Percentiles rank a stretch among this genome's conserved stretches.
phyloP scores from a whole-genome alignment of 352 stramenopile genomes.

The Globisporangium acanthophoron region DNA sequence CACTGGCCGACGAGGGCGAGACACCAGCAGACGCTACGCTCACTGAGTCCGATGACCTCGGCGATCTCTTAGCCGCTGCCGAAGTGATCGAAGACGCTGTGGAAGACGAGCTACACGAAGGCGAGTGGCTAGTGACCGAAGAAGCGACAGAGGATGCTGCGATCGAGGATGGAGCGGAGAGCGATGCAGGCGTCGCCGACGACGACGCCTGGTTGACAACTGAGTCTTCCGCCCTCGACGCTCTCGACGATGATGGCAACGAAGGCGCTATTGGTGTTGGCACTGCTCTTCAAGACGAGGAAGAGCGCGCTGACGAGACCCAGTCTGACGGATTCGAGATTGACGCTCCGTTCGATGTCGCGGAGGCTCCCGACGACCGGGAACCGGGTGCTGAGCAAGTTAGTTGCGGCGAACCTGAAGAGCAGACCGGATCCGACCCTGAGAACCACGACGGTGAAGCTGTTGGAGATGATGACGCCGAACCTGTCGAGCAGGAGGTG shows the following conservation, averaged over 20 bases:
- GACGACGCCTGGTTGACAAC: conserved; percentile 10
- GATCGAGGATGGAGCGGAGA: neutral
- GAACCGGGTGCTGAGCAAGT: neutral
- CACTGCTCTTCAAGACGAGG: neutral
- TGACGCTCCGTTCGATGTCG: neutral
- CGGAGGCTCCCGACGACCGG: neutral
- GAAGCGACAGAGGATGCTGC: neutral
- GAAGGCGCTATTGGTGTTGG: neutral
- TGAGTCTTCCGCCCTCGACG: neutral
- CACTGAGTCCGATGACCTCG: neutral
- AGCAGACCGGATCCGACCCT: neutral
- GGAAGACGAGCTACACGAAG: neutral
- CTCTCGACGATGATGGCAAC: neutral
- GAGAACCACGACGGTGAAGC: neutral
- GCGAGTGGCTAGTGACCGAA: neutral
- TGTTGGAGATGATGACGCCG: neutral
- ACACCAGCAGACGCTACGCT: neutral
- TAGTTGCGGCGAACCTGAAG: neutral
- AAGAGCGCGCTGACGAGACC: neutral
- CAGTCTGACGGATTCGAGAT: neutral
- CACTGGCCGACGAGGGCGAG: neutral
- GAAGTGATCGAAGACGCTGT: neutral
- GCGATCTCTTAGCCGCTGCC: neutral
- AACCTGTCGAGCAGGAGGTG: neutral
- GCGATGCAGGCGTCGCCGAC: neutral